phyloP scores from a whole-genome alignment of 2,329 filamentous ascomycete genomes.

The Alternaria hordeiaustralica region DNA sequence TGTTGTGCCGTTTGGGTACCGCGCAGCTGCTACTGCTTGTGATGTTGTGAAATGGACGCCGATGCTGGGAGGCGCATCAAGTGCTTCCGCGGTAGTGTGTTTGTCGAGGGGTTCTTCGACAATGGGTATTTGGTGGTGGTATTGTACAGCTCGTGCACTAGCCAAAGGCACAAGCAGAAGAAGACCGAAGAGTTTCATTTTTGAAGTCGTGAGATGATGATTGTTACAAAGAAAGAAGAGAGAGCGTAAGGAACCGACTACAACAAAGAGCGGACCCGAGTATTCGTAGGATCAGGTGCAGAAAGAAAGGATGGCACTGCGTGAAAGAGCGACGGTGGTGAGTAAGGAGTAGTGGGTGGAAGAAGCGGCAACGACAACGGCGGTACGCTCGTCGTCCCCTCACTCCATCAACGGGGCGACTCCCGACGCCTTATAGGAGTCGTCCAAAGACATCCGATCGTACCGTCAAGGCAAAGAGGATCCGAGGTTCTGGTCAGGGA shows the following conservation, averaged over 20 bases:
- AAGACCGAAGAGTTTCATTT: conserved; percentile 11
- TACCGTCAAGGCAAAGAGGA: not conserved
- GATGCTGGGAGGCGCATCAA: conserved; percentile 16
- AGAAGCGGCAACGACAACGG: not conserved
- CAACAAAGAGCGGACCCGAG: not conserved
- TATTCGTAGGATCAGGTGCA: not conserved
- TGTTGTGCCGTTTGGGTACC: conserved; percentile 32
- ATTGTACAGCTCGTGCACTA: conserved; percentile 10
- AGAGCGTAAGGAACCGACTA: not conserved
- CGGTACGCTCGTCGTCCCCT: not conserved
- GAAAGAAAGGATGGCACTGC: not conserved
- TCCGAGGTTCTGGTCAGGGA: conserved; percentile 1
- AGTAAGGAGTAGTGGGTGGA: not conserved
- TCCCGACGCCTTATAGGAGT: not conserved
- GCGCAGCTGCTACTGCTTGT: conserved; percentile 31
- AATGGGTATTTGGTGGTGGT: conserved; percentile 13
- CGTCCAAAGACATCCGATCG: not conserved
- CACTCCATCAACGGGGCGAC: not conserved
- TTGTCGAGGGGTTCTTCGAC: not conserved
- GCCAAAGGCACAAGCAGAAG: conserved; percentile 14
- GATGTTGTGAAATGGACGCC: conserved; percentile 39
- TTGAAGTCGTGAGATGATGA: not conserved
- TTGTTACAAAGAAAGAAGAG: not conserved
- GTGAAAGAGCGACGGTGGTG: not conserved
- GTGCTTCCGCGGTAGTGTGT: not conserved